Percentiles rank a stretch among this genome's conserved stretches.
These are phyloP conservation scores for Hevea brasiliensis DNA, from an alignment of 345 rosid genomes.

Conservation along the genomic window DNA sequence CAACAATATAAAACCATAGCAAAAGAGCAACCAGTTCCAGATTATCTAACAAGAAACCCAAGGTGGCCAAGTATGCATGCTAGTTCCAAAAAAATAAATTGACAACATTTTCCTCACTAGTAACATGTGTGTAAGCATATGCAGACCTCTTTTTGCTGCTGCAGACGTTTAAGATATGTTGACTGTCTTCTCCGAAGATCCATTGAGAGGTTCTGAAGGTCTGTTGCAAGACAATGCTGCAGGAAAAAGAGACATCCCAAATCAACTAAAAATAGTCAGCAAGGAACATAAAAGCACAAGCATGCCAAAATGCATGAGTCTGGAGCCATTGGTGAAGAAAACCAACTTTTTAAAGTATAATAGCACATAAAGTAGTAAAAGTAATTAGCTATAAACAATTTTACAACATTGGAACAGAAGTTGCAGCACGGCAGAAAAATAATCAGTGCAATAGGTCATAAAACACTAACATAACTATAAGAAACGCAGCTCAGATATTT, in stretches of 20 bases:
- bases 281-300: not conserved
- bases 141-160: conserved; percentile 82
- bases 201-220: conserved; percentile 81
- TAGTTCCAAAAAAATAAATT: no score
- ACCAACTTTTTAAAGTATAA: not conserved
- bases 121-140: not conserved
- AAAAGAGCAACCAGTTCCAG: not conserved
- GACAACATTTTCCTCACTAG: not conserved
- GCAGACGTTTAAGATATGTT: conserved; percentile 79
- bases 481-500: not conserved
- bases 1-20: not conserved
- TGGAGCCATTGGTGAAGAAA: not conserved
- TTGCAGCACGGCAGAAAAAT: not conserved
- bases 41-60: not conserved
- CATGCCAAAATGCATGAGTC: not conserved
- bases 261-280: not conserved
- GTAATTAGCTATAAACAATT: not conserved
- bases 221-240: conserved; percentile 89
- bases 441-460: not conserved
- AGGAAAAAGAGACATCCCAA: not conserved
- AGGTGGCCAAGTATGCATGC: not conserved
- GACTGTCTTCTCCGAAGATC: conserved; percentile 95
- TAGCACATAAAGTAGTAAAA: not conserved
- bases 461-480: not conserved
- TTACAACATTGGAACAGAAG: not conserved